Conservation (phyloP, 805 yeast genomes). For the Candida xyloterini region DNA sequence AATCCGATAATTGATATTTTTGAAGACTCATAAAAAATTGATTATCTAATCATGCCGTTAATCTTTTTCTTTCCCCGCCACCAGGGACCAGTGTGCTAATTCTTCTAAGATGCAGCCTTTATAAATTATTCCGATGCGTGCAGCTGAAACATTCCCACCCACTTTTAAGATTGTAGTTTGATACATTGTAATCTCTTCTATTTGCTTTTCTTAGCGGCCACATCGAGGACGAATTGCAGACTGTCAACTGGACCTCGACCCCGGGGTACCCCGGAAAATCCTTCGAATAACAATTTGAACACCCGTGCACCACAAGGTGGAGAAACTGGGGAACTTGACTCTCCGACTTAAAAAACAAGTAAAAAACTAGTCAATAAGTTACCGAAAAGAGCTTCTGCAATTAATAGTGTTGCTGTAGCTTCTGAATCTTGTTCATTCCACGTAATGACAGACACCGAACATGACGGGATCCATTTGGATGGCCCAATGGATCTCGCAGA, state of each 20-base stretch:
- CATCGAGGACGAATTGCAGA: no score
- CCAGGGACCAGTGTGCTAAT: no score
- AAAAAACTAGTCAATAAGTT: not conserved
- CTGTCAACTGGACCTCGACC: not conserved
- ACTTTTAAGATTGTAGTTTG: no score
- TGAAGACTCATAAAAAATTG: not conserved
- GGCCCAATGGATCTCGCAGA: not conserved
- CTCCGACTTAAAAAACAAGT: not conserved
- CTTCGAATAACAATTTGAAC: not conserved
- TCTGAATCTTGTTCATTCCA: no score
- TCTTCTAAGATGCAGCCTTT: no score
- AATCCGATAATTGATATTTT: not conserved
- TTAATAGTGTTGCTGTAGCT: not conserved
- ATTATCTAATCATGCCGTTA: not conserved
- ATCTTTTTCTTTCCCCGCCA: no score
- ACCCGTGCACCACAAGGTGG: conserved; percentile 8
- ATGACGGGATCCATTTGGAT: not conserved
- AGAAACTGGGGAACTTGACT: conserved; percentile 4
- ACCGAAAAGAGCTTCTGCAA: no score
- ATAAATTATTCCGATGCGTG: no score
- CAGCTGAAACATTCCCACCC: no score
- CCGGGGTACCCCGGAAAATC: conserved; percentile 6
- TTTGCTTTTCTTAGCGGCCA: no score
- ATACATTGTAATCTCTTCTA: no score
- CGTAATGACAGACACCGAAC: conserved; percentile 1